Conservation (phyloP, 2,329 filamentous ascomycete species). For the Metarhizium rileyi region DNA sequence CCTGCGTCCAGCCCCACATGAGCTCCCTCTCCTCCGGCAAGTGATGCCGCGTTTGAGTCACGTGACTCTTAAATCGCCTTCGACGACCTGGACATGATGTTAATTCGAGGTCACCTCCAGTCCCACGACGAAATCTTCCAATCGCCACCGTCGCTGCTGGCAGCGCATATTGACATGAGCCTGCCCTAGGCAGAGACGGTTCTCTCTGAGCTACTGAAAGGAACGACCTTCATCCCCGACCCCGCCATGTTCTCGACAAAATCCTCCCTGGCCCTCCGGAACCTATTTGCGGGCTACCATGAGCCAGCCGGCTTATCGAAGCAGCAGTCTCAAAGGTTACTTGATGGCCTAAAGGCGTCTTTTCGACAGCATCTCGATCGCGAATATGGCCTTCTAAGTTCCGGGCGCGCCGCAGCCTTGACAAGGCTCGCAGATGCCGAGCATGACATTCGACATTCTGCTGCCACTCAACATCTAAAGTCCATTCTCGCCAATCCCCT, state of each 20-base stretch:
- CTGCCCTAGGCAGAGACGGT: conserved; percentile 8
- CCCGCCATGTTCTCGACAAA: conserved; percentile 28
- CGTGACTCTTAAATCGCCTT: too few species aligned
- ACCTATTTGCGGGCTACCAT: conserved; percentile 34
- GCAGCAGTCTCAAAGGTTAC: conserved; percentile 43
- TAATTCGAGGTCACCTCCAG: neutral
- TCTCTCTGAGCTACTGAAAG: neutral
- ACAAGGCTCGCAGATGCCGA: conserved; percentile 12
- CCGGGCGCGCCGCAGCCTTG: conserved; percentile 14
- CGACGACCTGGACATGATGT: too few species aligned
- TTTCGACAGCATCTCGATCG: conserved; percentile 49
- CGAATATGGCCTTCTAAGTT: conserved; percentile 38
- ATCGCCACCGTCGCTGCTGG: neutral
- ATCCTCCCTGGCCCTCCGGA: conserved; percentile 26
- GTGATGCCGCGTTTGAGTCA: too few species aligned
- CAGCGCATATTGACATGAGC: conserved; percentile 4
- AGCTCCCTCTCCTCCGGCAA: too few species aligned
- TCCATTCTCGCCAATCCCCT: conserved; percentile 48
- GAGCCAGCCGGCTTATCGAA: conserved; percentile 41
- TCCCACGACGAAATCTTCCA: neutral
- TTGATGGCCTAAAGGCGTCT: conserved; percentile 45
- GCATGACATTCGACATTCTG: conserved; percentile 25
- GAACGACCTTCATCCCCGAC: neutral
- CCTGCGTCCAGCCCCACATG: too few species aligned
- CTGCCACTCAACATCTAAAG: conserved; percentile 38